phyloP scores from a whole-genome alignment of 148 eudicot genomes.

The Fallopia convolvulus region DNA sequence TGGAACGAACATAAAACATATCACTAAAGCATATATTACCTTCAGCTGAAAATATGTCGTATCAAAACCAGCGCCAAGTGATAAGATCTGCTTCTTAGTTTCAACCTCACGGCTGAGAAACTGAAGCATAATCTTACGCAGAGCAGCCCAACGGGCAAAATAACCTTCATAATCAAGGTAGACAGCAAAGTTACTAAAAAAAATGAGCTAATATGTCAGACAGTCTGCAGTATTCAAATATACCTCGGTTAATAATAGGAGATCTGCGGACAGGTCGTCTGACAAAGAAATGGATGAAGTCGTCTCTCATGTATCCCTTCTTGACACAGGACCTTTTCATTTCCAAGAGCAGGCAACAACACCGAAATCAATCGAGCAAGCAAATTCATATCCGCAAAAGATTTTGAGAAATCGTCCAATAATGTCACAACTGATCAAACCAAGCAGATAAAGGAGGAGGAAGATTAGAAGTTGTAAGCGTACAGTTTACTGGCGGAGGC shows the following conservation, averaged over 20 bases:
- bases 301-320: conserved; percentile 95
- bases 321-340: conserved; percentile 76
- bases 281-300: conserved; percentile 78
- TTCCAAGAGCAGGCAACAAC: background rate
- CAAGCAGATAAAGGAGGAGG: background rate
- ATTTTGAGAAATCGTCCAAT: background rate
- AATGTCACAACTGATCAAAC: background rate
- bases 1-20: background rate
- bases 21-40: conserved; percentile 27
- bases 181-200: background rate
- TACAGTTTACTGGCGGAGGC: conserved; percentile 95
- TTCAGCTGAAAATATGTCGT: conserved; percentile 93
- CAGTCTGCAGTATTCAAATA: conserved; percentile 3
- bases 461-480: background rate
- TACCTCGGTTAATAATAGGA: conserved; percentile 99
- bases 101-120: conserved; percentile 56
- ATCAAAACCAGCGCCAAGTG: conserved; percentile 97
- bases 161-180: conserved; percentile 45
- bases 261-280: conserved; percentile 89
- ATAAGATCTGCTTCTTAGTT: conserved; percentile 77
- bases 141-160: conserved; percentile 90
- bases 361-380: conserved; percentile 11
- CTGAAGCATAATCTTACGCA: conserved; percentile 72
- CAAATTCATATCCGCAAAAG: background rate
- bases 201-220: background rate